A percentile compares a stretch with the other conserved stretches of the same genome.
phyloP scores from a whole-genome alignment of 768 basidiomycete species.

The Podaxis mareebaensis region DNA sequence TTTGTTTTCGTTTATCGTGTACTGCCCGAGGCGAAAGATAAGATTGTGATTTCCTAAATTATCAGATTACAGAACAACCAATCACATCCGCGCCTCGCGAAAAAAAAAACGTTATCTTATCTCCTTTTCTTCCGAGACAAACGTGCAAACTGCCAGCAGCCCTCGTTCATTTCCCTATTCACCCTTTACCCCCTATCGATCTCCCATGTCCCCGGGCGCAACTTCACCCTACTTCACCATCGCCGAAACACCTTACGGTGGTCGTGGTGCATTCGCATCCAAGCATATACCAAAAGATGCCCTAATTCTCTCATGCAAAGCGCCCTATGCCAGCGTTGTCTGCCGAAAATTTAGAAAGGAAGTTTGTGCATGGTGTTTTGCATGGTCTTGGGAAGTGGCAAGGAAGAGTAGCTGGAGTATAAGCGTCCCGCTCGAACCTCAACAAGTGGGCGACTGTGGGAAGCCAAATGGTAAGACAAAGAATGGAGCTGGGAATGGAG shows the following conservation, averaged over 20 bases:
- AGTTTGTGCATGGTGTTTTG: slow-evolving; percentile 66
- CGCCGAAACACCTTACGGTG: slow-evolving; percentile 43
- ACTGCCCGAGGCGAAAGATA: background rate
- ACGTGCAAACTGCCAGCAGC: slow-evolving; percentile 7
- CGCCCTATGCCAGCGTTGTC: slow-evolving; percentile 58
- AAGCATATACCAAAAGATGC: slow-evolving; percentile 42
- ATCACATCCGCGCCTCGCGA: background rate
- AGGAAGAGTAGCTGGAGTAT: slow-evolving; percentile 46
- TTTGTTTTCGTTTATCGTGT: background rate
- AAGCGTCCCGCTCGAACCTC: slow-evolving; percentile 13
- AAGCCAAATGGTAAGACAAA: background rate
- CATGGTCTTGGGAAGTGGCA: slow-evolving; percentile 50
- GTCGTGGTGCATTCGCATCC: slow-evolving; percentile 54
- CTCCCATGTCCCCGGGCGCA: slow-evolving; percentile 2
- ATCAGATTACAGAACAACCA: slow-evolving; percentile 8
- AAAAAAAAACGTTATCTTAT: slow-evolving; percentile 14
- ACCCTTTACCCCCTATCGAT: background rate
- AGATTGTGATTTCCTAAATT: background rate
- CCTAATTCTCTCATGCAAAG: slow-evolving; percentile 41
- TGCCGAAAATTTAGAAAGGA: slow-evolving; percentile 66
- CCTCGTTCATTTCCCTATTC: background rate
- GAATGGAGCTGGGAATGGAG: slow-evolving; percentile 15
- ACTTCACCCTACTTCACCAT: slow-evolving; percentile 23
- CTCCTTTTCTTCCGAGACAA: background rate
- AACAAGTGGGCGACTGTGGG: slow-evolving; percentile 7